Conservation (phyloP, 1,284 basidiomycete species). For the Lentinus polychrous region DNA sequence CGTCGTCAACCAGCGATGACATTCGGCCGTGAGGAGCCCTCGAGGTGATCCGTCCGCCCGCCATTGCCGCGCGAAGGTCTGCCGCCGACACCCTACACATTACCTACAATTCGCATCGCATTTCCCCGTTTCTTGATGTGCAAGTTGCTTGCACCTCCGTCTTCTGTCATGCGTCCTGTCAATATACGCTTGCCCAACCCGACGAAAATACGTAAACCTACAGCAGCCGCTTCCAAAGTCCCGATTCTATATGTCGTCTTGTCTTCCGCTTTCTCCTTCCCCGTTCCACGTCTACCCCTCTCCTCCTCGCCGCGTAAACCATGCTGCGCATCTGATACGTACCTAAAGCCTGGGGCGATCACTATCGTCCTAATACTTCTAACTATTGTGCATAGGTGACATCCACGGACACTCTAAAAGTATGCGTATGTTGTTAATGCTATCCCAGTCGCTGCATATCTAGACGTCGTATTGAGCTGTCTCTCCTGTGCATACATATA, state of each 20-base stretch:
- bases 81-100: too few species aligned
- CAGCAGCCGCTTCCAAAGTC: not conserved
- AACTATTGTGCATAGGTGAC: constrained; percentile 11
- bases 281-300: not conserved
- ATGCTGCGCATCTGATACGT: not conserved
- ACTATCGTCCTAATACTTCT: not conserved
- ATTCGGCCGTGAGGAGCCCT: too few species aligned
- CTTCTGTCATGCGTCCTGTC: not conserved
- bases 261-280: not conserved
- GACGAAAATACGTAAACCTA: constrained; percentile 1
- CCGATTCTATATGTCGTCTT: not conserved
- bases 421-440: constrained; percentile 17
- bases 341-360: constrained; percentile 2
- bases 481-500: constrained; percentile 12
- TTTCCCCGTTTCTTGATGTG: too few species aligned
- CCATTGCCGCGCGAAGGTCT: too few species aligned
- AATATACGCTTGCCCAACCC: not conserved
- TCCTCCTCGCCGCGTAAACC: not conserved
- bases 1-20: not conserved
- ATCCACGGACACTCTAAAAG: constrained; percentile 17
- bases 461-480: constrained; percentile 14
- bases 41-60: too few species aligned
- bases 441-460: constrained; percentile 15
- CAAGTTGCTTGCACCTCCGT: too few species aligned
- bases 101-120: too few species aligned